phyloP scores from a whole-genome alignment of 2,329 filamentous ascomycete species.

The Fusarium miscanthi region DNA sequence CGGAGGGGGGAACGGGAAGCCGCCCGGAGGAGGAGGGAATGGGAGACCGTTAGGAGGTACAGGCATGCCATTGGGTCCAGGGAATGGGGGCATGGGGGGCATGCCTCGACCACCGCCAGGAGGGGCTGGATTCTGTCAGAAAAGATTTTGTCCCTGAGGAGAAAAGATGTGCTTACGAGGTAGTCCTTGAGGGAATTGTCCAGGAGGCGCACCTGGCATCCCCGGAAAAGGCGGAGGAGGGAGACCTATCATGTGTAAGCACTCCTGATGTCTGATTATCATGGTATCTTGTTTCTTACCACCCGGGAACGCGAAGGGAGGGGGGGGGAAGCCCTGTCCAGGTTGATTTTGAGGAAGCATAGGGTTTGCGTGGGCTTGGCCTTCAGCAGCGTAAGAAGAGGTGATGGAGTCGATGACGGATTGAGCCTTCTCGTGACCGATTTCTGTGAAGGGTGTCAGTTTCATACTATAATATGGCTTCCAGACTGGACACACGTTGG shows the following conservation, averaged over 20 bases:
- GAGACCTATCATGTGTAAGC: constrained; percentile 54
- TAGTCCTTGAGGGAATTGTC: constrained; percentile 54
- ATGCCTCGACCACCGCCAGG: constrained; percentile 65
- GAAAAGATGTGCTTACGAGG: constrained; percentile 61
- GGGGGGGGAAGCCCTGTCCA: constrained; percentile 61
- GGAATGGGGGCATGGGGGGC: constrained; percentile 58
- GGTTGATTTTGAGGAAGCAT: constrained; percentile 80
- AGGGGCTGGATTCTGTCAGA: constrained; percentile 51
- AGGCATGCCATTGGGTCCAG: constrained; percentile 57
- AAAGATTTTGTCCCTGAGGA: background rate
- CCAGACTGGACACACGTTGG: constrained; percentile 71
- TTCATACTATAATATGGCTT: background rate
- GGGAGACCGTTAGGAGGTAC: constrained; percentile 57
- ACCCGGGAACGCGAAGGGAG: constrained; percentile 73
- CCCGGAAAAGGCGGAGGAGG: constrained; percentile 72
- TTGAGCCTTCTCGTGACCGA: constrained; percentile 98
- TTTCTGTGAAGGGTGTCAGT: constrained; percentile 69
- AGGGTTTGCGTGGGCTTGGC: constrained; percentile 86
- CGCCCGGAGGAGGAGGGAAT: constrained; percentile 42
- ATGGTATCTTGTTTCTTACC: constrained; percentile 50
- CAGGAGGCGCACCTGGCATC: constrained; percentile 57
- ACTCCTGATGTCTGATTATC: constrained; percentile 6
- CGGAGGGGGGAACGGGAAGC: constrained; percentile 54
- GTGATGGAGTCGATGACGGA: constrained; percentile 99
- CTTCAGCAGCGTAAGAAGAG: constrained; percentile 92